Percentiles rank a stretch among this genome's conserved stretches.
phyloP scores from a whole-genome alignment of 2,329 filamentous ascomycete genomes.

The Aureobasidium sp. region DNA sequence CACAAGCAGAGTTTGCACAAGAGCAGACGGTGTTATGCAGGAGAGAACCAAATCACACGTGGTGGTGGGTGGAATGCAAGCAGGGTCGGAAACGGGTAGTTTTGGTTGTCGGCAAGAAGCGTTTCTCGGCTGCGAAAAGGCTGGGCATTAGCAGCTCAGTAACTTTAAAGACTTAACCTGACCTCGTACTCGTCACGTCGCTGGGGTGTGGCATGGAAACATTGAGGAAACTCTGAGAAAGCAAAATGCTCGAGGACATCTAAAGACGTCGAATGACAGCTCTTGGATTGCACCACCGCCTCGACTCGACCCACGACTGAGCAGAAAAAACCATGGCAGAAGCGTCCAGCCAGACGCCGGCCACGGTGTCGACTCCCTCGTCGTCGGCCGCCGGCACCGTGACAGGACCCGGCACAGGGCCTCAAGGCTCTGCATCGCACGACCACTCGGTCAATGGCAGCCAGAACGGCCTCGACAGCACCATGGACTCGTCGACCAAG shows the following conservation, averaged over 20 bases:
- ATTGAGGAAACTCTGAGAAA: background rate
- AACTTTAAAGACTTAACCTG: background rate
- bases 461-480: conserved; percentile 2
- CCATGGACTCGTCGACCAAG: conserved; percentile 15
- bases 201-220: conserved; percentile 8
- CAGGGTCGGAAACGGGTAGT: background rate
- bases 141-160: conserved; percentile 7
- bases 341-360: conserved; percentile 3
- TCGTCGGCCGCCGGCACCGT: conserved; percentile 7
- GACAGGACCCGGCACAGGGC: background rate
- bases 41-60: background rate
- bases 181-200: background rate
- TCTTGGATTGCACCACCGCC: background rate
- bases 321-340: conserved; percentile 10
- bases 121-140: background rate
- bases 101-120: background rate
- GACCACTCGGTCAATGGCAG: conserved; percentile 9
- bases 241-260: conserved; percentile 3
- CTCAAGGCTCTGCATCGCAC: conserved; percentile 7
- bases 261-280: conserved; percentile 2
- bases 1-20: background rate
- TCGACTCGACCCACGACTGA: background rate
- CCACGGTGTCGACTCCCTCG: conserved; percentile 6
- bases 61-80: background rate
- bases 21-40: background rate